Evolutionary conservation across 768 basidiomycete species (phyloP).

Genomic region (Botryobasidium botryosum): DNA sequence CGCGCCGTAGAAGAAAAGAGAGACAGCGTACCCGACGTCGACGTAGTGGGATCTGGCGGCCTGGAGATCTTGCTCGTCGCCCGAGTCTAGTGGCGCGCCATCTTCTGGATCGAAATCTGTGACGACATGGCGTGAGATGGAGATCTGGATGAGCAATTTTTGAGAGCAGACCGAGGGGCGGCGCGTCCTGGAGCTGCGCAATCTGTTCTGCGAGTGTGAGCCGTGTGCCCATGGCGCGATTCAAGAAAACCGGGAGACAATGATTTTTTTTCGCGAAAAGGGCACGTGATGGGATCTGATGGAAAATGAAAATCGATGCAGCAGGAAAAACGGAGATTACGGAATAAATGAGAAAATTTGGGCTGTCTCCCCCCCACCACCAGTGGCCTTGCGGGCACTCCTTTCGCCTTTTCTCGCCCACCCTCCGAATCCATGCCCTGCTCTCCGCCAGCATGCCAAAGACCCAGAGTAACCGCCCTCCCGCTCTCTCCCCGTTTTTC

Average conservation of each 20-base stretch:
- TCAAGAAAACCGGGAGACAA: neutral
- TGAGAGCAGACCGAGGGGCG: conserved; percentile 37
- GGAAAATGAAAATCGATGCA: neutral
- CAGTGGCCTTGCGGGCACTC: neutral
- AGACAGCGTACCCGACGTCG: conserved; percentile 51
- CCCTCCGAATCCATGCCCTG: too few species aligned
- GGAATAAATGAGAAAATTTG: neutral
- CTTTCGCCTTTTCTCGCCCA: neutral
- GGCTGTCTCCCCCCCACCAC: neutral
- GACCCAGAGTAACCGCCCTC: too few species aligned
- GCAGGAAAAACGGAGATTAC: neutral
- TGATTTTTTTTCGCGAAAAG: neutral
- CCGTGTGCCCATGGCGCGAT: conserved; percentile 4
- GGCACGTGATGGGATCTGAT: neutral
- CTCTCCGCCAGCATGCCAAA: neutral
- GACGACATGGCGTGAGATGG: too few species aligned
- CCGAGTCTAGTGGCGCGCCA: conserved; percentile 28
- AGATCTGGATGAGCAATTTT: too few species aligned
- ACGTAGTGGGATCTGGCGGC: conserved; percentile 60
- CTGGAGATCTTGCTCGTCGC: conserved; percentile 20
- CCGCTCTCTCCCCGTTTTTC: too few species aligned
- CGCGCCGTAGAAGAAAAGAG: neutral
- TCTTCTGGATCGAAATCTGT: conserved; percentile 67
- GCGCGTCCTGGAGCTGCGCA: conserved; percentile 54
- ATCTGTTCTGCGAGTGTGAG: conserved; percentile 46